phyloP scores from a whole-genome alignment of 2,329 filamentous ascomycete species.

The Hymenotorrendiella dingleyae region DNA sequence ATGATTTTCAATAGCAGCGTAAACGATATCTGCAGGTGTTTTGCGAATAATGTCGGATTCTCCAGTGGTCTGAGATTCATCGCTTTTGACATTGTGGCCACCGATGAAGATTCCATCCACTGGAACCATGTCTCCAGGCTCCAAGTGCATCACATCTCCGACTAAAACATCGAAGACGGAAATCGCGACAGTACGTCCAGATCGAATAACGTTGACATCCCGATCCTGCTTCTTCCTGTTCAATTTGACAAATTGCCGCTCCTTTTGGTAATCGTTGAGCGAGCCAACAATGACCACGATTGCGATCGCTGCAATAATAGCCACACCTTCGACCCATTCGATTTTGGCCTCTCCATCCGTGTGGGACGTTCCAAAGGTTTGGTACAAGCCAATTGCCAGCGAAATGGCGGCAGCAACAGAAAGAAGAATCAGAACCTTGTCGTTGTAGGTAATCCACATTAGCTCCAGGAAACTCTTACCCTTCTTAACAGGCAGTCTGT shows the following conservation, averaged over 20 bases:
- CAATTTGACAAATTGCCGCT: constrained; percentile 72
- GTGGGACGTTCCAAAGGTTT: constrained; percentile 55
- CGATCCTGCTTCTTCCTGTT: constrained; percentile 77
- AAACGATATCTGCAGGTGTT: constrained; percentile 56
- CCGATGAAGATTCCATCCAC: constrained; percentile 66
- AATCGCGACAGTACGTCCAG: constrained; percentile 63
- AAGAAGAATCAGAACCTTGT: constrained; percentile 70
- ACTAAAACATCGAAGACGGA: constrained; percentile 67
- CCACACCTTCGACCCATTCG: constrained; percentile 78
- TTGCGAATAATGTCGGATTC: constrained; percentile 71
- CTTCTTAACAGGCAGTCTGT: constrained; percentile 62
- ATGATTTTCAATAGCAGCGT: constrained; percentile 54
- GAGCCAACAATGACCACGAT: constrained; percentile 73
- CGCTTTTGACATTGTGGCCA: constrained; percentile 61
- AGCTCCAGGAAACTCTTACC: constrained; percentile 63
- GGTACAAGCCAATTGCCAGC: constrained; percentile 67
- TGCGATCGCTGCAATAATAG: constrained; percentile 69
- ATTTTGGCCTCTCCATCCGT: constrained; percentile 44
- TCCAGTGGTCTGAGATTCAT: constrained; percentile 71
- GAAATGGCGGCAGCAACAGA: constrained; percentile 69
- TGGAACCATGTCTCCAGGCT: constrained; percentile 67
- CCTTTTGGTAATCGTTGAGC: constrained; percentile 78
- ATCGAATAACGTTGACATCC: constrained; percentile 69
- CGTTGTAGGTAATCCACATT: constrained; percentile 77
- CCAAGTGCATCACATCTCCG: constrained; percentile 67